Conservation (phyloP, 305 asterid species). For the Fraxinus sp. region DNA sequence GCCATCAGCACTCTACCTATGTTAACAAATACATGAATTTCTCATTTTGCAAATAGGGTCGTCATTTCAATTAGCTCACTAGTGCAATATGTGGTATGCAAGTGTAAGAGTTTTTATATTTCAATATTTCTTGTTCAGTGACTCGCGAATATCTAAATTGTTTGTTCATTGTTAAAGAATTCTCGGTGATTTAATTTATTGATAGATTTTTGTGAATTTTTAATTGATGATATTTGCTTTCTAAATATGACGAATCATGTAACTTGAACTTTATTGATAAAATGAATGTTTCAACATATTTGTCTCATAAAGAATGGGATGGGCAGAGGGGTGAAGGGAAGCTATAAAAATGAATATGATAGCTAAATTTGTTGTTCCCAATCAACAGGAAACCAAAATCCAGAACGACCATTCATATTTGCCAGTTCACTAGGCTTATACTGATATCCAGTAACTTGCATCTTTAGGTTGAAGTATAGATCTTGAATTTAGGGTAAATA, state of each 20-base stretch:
- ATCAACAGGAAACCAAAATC: neutral
- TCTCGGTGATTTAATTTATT: neutral
- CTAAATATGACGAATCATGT: neutral
- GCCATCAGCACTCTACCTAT: neutral
- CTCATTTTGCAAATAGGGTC: neutral
- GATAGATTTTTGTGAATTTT: neutral
- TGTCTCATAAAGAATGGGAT: neutral
- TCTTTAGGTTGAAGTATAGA: neutral
- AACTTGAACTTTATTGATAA: neutral
- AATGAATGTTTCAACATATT: neutral
- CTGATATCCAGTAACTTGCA: neutral
- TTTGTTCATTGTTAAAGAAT: neutral
- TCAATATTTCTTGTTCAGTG: neutral
- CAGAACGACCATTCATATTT: neutral
- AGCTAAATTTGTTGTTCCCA: neutral
- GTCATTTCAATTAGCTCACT: neutral
- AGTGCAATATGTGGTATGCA: neutral
- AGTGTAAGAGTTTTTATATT: neutral
- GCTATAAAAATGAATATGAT: neutral
- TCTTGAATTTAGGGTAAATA: neutral
- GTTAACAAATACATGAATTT: neutral
- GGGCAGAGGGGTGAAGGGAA: neutral
- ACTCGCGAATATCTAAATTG: neutral
- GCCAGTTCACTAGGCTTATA: neutral
- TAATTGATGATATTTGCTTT: neutral